Percentiles rank a stretch among this genome's conserved stretches.
Conservation (phyloP, 1,284 basidiomycete species). For the Heterobasidion annosum region DNA sequence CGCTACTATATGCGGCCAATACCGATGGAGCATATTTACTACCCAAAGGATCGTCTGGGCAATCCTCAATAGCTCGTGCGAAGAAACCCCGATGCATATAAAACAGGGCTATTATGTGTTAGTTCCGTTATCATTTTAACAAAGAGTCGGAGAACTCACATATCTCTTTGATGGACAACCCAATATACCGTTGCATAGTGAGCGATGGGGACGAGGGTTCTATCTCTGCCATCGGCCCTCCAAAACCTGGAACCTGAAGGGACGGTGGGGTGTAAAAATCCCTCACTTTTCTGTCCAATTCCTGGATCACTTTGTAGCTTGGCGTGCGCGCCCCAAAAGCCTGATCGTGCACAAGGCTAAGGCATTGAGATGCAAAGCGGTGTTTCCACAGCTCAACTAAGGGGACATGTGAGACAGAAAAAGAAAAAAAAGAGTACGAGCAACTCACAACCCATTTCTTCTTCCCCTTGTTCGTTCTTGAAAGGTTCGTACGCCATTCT, state of each 20-base stretch:
- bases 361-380: slow-evolving; percentile 48
- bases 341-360: slow-evolving; percentile 54
- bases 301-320: slow-evolving; percentile 49
- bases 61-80: slow-evolving; percentile 57
- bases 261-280: slow-evolving; percentile 55
- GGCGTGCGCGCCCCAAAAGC: slow-evolving; percentile 54
- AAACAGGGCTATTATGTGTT: slow-evolving; percentile 39
- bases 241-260: slow-evolving; percentile 56
- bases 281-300: slow-evolving; percentile 55
- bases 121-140: neutral
- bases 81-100: slow-evolving; percentile 71
- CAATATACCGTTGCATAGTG: slow-evolving; percentile 55
- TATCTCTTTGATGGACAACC: slow-evolving; percentile 58
- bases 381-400: slow-evolving; percentile 60
- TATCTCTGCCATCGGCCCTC: slow-evolving; percentile 32
- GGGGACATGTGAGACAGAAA: slow-evolving; percentile 7
- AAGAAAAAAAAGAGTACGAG: slow-evolving; percentile 1
- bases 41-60: slow-evolving; percentile 51
- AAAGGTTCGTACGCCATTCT: slow-evolving; percentile 43
- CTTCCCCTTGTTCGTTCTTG: slow-evolving; percentile 39
- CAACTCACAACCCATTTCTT: slow-evolving; percentile 57
- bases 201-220: slow-evolving; percentile 41
- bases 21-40: slow-evolving; percentile 65
- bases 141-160: slow-evolving; percentile 28
- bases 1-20: slow-evolving; percentile 54